Base-by-base conservation (phyloP, 495 filamentous ascomycete genomes). In the Pyrenula aspistea region DNA sequence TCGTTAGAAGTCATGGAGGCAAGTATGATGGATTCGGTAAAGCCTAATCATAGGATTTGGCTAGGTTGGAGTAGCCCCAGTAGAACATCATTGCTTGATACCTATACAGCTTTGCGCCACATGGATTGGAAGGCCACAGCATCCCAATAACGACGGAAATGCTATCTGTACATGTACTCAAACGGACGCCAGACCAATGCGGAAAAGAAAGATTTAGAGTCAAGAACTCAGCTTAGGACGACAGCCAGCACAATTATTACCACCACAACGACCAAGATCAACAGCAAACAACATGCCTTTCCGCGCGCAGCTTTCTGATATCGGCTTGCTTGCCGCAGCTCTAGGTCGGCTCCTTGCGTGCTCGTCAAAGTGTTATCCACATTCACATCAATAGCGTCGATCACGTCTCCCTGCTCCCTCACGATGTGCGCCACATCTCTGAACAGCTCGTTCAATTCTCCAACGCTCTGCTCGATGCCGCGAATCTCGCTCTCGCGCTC, bases 361-460 rank as follows among this genome's bases (percentile, higher is more conserved):
- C 91, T 83, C 25, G 82, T 81, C 55, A 82, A 80, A 56, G 91
- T 87, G 57, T 82, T 83, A 64, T 91, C 79, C 3, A 96, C 88
- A 65, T 96, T 95, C 57, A 85, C 83, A 59, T 81, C 82, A 63
- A 99, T 95, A 53, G 88, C 88, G 68, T 95, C 89, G 12, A 99
- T 75, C 67, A 85, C 79, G 49, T 87, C 89, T 12, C 93, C 94
- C 72, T 99, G 93, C 70, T 95, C 91, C 61, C 81, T 81, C 42
- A 99, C 92, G 62, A 98, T 96, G 62, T 94, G 89, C 48, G 93
- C 94, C 22, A 98, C 88, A 72, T 99, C 94, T 48, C 90, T 79
- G 77, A 97, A 98, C 25, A 98, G 77, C 68, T 97, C 93, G 63
- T 97, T 97, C 55, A 98, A 74, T 65, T 98, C 93, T 55, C 88